Percentiles rank a stretch among this genome's conserved stretches.
Evolutionary conservation across 768 basidiomycete species (phyloP).

Genomic region (Krasilnikovozyma curviuscula): DNA sequence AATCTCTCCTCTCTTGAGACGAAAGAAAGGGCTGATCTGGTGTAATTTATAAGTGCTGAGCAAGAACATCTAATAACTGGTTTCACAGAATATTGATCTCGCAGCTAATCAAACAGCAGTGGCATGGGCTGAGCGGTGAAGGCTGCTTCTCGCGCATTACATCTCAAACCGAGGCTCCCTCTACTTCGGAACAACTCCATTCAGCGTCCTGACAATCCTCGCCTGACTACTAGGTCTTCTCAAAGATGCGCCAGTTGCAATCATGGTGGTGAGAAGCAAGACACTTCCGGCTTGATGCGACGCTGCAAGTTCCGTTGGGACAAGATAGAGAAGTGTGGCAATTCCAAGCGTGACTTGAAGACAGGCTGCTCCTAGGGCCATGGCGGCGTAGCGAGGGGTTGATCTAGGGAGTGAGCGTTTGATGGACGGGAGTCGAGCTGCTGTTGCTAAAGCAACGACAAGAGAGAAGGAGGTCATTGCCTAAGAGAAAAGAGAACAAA

Average conservation of each 20-base stretch:
- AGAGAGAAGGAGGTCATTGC: conserved; percentile 54
- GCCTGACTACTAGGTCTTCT: conserved; percentile 51
- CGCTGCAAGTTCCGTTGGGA: conserved; percentile 79
- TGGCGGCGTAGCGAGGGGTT: conserved; percentile 12
- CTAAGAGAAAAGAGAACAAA: neutral
- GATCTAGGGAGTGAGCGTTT: conserved; percentile 11
- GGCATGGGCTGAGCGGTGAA: too few species aligned
- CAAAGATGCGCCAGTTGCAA: conserved; percentile 53
- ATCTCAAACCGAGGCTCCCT: too few species aligned
- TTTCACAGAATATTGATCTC: too few species aligned
- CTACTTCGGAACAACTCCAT: too few species aligned
- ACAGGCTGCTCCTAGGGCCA: conserved; percentile 21
- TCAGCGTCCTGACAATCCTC: conserved; percentile 17
- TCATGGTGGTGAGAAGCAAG: conserved; percentile 57
- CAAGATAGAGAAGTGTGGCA: conserved; percentile 72
- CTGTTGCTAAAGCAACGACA: conserved; percentile 24
- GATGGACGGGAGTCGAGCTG: conserved; percentile 18
- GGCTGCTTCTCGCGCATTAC: too few species aligned
- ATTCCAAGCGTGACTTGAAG: conserved; percentile 60
- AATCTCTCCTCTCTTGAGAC: too few species aligned
- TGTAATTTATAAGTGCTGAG: too few species aligned
- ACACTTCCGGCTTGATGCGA: conserved; percentile 92
- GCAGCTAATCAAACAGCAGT: too few species aligned
- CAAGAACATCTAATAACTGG: too few species aligned
- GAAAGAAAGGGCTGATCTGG: too few species aligned